Evolutionary conservation across 202 grass and related monocot genomes (phyloP).

Genomic region (Hordeum pubiflorum): DNA sequence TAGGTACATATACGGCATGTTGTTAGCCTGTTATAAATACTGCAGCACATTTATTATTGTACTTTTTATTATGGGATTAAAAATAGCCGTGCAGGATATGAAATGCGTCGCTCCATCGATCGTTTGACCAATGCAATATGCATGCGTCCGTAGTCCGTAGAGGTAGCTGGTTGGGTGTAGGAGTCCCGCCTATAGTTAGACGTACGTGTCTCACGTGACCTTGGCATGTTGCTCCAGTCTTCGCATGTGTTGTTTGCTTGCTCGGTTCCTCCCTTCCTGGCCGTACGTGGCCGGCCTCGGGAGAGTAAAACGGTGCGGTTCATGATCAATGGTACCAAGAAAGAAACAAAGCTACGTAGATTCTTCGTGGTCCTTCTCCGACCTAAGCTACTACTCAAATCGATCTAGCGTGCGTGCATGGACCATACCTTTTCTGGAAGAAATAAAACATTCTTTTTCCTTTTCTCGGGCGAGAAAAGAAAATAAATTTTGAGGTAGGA

Average conservation of each 20-base stretch:
- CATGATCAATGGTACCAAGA: neutral
- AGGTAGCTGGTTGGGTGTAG: constrained; percentile 16
- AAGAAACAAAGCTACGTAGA: neutral
- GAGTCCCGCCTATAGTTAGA: neutral
- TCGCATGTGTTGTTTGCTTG: neutral
- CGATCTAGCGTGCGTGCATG: too few species aligned
- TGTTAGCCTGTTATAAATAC: neutral
- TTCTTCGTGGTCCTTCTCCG: too few species aligned
- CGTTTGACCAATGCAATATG: constrained; percentile 27
- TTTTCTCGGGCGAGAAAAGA: too few species aligned
- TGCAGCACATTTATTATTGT: neutral
- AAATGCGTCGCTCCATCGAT: neutral
- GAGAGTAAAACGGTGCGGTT: too few species aligned
- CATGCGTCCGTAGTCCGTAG: neutral
- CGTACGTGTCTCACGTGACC: constrained; percentile 34
- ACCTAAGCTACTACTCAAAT: too few species aligned
- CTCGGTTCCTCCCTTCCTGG: neutral
- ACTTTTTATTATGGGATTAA: constrained; percentile 2
- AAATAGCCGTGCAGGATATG: neutral
- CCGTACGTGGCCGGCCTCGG: too few species aligned
- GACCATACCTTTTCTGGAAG: too few species aligned
- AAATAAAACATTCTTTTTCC: too few species aligned
- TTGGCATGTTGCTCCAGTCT: constrained; percentile 28
- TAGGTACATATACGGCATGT: neutral
- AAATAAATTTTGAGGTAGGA: too few species aligned